A percentile compares a stretch with the other conserved stretches of the same genome.
These are phyloP conservation scores for Penicillium olsonii DNA, from an alignment of 2,329 filamentous ascomycete species.

Conservation along the genomic window DNA sequence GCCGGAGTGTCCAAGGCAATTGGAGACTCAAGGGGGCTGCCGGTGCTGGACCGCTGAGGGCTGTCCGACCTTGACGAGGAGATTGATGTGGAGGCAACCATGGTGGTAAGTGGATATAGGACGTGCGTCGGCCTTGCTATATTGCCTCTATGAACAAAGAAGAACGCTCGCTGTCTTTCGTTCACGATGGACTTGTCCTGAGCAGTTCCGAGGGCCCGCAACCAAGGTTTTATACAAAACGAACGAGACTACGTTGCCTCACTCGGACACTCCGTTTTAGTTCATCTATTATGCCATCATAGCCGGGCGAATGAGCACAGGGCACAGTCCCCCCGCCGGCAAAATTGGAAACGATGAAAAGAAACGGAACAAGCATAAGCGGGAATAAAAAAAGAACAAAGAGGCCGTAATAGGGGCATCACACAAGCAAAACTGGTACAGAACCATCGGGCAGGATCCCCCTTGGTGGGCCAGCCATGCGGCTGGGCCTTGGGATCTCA, in stretches of 20 bases:
- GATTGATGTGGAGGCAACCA: constrained; percentile 10
- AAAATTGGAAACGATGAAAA: constrained; percentile 14
- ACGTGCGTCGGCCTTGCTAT: not conserved
- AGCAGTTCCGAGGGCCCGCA: constrained; percentile 2
- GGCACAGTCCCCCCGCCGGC: constrained; percentile 13
- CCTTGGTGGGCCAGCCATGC: constrained; percentile 22
- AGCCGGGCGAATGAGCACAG: constrained; percentile 13
- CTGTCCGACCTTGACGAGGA: constrained; percentile 30
- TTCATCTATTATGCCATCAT: constrained; percentile 16
- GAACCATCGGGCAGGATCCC: constrained; percentile 18
- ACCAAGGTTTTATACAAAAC: constrained; percentile 23
- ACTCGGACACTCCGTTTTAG: constrained; percentile 12
- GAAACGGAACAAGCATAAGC: constrained; percentile 18
- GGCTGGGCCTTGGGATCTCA: constrained; percentile 17
- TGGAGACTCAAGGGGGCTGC: constrained; percentile 35
- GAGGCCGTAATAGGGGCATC: constrained; percentile 7
- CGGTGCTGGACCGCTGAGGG: constrained; percentile 30
- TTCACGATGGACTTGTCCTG: constrained; percentile 12
- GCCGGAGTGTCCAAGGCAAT: constrained; percentile 42
- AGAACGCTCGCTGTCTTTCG: constrained; percentile 12
- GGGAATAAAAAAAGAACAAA: constrained; percentile 13
- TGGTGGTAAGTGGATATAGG: not conserved
- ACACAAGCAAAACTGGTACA: constrained; percentile 9
- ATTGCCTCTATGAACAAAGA: not conserved
- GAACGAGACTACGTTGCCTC: constrained; percentile 15